Evolutionary conservation across 257 asterid genomes (phyloP).

Genomic region (Solanum bukasovii): DNA sequence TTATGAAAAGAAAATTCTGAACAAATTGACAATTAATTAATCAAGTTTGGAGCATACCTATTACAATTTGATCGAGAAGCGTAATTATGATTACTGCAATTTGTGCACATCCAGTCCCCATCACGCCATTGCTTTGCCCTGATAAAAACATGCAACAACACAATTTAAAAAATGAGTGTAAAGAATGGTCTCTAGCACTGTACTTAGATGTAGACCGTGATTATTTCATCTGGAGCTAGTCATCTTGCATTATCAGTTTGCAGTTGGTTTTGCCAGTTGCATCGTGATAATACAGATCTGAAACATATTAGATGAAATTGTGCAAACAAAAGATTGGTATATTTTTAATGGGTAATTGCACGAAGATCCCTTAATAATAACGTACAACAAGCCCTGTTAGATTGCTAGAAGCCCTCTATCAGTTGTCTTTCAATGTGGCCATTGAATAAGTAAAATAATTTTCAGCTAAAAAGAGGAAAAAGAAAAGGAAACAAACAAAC

Average conservation of each 20-base stretch:
- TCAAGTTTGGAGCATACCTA: slow-evolving; percentile 36
- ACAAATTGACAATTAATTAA: not conserved
- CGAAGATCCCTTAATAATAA: not conserved
- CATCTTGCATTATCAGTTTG: not conserved
- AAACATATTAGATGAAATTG: not conserved
- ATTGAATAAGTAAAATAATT: not conserved
- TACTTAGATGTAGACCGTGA: not conserved
- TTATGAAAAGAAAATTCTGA: not conserved
- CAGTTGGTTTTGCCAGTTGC: not conserved
- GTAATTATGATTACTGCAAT: slow-evolving; percentile 83
- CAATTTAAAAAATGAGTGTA: not conserved
- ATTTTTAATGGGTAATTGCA: not conserved
- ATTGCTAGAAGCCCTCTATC: not conserved
- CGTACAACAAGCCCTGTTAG: not conserved
- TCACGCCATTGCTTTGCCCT: slow-evolving; percentile 92
- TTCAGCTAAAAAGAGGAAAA: not conserved
- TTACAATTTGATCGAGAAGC: slow-evolving; percentile 86
- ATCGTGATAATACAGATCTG: not conserved
- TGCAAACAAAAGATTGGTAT: not conserved
- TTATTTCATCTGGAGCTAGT: not conserved
- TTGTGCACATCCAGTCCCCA: slow-evolving; percentile 95
- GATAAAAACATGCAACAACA: slow-evolving; percentile 14
- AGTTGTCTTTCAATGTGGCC: not conserved
- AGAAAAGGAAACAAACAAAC: not conserved
- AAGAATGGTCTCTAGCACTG: not conserved